Base-by-base conservation (phyloP, 371 early-diverging fungal genomes). In the Syncephalastrum monosporum region DNA sequence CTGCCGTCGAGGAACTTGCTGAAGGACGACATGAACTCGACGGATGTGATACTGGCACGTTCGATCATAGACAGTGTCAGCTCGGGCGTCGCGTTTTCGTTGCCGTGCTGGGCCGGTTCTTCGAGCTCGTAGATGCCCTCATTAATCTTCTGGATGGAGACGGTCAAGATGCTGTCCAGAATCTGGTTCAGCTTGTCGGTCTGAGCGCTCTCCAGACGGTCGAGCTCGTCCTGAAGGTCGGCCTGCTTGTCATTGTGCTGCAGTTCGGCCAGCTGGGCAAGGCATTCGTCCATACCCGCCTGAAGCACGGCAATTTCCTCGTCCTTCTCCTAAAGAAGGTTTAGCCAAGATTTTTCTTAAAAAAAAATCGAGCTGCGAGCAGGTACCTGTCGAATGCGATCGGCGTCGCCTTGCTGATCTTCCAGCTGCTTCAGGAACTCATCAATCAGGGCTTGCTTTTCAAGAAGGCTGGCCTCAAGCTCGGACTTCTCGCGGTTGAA, bases 281-380 rank as follows among this genome's bases (percentile, higher is more conserved):
- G 77, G 51, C 93, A 91, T 77, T 98, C 96, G 72, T 97, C 98
- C 84, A 98, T 84, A 33, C 93, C 94, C n/a, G 92, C 89, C 73
- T 95, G 94, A 25, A 95, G 76, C 1, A 95, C 90, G 5, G 87
- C 84, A 53, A 91, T 82, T 57, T 97, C 98, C 57, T 95, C 96
- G 59, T 95, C 93, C 70, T 92, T 94, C 65, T 77, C 75, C 64
- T 71, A 64, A 7, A 56, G 56, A 12, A 1, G 43, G 29, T 25
- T 15, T 14, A 50, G 19, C 24, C n/a, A 16, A 46, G 5, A 2
- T 33, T 13, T 21, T 5, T n/a, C n/a, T n/a, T n/a, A n/a, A n/a
- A n/a, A n/a, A 50, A 19, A 24, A 21, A 12, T 4, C 50, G n/a
- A 5, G 3, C 41, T 5, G 17, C 42, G 3, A 23, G 38, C 13